A percentile compares a stretch with the other conserved stretches of the same genome.
phyloP scores from a whole-genome alignment of 2,329 filamentous ascomycete species.

The Hymenoscyphus repandus region DNA sequence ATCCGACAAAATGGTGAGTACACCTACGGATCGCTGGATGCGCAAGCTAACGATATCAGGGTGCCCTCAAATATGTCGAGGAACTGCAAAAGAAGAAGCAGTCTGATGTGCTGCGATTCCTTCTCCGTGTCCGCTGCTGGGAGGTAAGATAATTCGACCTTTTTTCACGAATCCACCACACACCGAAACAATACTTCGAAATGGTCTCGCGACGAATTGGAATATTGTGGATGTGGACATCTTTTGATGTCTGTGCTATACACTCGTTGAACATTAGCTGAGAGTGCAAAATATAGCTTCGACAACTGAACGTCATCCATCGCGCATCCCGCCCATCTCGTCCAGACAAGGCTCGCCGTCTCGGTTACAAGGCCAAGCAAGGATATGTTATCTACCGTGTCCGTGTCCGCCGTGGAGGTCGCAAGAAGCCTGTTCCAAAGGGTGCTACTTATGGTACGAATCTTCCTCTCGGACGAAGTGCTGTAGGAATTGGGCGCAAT shows the following conservation, averaged over 20 bases:
- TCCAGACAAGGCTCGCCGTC: slow-evolving; percentile 99
- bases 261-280: slow-evolving; percentile 45
- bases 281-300: slow-evolving; percentile 99
- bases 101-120: slow-evolving; percentile 99
- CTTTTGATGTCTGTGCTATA: slow-evolving; percentile 19
- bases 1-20: no score
- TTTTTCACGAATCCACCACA: slow-evolving; percentile 28
- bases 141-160: slow-evolving; percentile 68
- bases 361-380: slow-evolving; percentile 99
- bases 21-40: no score
- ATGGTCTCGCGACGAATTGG: slow-evolving; percentile 26
- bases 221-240: slow-evolving; percentile 30
- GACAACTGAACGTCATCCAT: slow-evolving; percentile 99
- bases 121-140: slow-evolving; percentile 99
- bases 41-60: no score
- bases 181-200: slow-evolving; percentile 30
- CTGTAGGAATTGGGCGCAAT: slow-evolving; percentile 10
- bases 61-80: slow-evolving; percentile 99
- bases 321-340: slow-evolving; percentile 96
- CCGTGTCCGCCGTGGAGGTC: slow-evolving; percentile 95
- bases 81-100: slow-evolving; percentile 99
- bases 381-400: slow-evolving; percentile 99
- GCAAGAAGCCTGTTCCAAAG: slow-evolving; percentile 95
- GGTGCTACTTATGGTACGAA: slow-evolving; percentile 94
- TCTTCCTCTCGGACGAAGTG: not conserved